Evolutionary conservation across 306 rosid species (phyloP), one percentile per base, ranked within the genome.

Genomic region (Prunus campanulata): DNA sequence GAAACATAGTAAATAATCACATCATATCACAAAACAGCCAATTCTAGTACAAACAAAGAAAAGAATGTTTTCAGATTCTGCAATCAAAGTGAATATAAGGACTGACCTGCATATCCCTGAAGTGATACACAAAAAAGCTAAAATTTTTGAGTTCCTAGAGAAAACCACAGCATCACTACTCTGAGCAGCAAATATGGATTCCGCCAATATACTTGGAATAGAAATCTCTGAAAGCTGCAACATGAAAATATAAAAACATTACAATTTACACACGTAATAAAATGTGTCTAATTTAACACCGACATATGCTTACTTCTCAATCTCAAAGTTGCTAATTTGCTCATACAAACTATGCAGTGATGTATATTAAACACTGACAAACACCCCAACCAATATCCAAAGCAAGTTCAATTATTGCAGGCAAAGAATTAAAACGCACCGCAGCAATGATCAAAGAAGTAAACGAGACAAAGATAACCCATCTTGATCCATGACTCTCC

Each of bases 101-200:
- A 47, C 71, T 50, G 39, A 93, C 96, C 93, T 90, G 91, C 89
- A 90, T 69, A 90, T 86, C 64, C 90, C 97, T 9, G 97, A 93
- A 49, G 84, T 82, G 24, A 89, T 32, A 79, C 90, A 90, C 76
- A 93, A 68, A 18, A 90, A 66, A 79, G 81, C 82, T 74, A 93
- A 78, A 68, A 82, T 48, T 76, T 74, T 60, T 5, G 86, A 77
- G 65, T 86, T 90, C 87, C 88, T 82, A 62, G 79, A 81, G 77
- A 93, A 93, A 55, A 68, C 83, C 60, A 8, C 11, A 27, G 75
- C 54, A 76, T 93, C 85, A 15, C 96, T 90, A 48, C 86, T 82
- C 76, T 86, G 91, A 18, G 97, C 97, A 72, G 90, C 82, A 82
- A 93, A 93, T 61, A 92, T 86, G 35, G 93, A 84, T 8, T 90